Base-by-base conservation (phyloP, 1,284 basidiomycete genomes). In the Apiotrichum porosum region DNA sequence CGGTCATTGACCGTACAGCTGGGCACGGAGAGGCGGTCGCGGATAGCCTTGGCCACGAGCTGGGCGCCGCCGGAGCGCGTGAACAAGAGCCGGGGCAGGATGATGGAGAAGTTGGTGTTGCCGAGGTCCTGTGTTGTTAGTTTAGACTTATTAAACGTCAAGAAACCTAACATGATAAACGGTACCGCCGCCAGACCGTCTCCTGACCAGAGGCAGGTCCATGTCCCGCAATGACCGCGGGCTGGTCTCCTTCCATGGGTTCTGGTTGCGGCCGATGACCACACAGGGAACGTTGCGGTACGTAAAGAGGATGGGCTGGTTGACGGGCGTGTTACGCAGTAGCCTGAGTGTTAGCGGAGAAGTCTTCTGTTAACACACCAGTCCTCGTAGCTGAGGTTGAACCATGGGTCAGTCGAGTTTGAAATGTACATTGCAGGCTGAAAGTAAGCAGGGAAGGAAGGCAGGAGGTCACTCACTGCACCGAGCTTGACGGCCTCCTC, bases 171-270 rank as follows among this genome's bases (percentile, higher is more conserved):
- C 93, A 75, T 97, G 93, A 68, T 91, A 99, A 4, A 98, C 95
- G 0, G 95, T 88, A 8, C 95, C 95, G n/a, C 95, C 95, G 12
- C 95, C 95, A 57, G 89, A 93, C 49, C 88, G 79, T 52, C 95
- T 78, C 37, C 94, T 79, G 31, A 98, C 81, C 61, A 92, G 85
- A 0, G 88, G 87, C 10, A 94, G 79, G 3, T 74, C 76, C n/a
- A 76, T 69, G 9, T 71, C 60, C 10, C 69, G 62, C 24, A 87
- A 77, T 9, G 79, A 75, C 3, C 67, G 61, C 38, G 87, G 76
- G 62, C 95, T 93, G 51, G 93, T 84, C 72, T 99, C 95, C 68
- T 89, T 93, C 94, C 94, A 98, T 18, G 92, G 91, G 62, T 97
- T 97, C 78, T 98, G 56, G 69, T 97, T 95, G 42, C 94, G 79